Evolutionary conservation across 306 rosid genomes (phyloP).

Genomic region (Mimosa pudica): DNA sequence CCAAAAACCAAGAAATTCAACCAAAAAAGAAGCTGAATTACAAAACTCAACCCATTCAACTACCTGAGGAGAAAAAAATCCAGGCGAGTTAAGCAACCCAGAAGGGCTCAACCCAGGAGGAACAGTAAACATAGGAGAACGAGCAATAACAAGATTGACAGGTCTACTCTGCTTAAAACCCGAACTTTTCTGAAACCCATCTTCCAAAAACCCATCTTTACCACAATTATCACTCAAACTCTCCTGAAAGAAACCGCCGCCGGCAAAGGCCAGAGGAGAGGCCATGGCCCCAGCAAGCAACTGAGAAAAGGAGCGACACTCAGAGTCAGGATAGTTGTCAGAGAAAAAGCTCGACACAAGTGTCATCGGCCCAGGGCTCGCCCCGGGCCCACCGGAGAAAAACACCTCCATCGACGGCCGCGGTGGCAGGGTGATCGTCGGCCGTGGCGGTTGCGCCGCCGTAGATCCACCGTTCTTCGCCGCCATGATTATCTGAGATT

Average conservation of each 20-base stretch:
- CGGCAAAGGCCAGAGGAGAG: conserved; percentile 66
- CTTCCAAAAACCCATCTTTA: conserved; percentile 39
- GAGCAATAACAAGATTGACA: conserved; percentile 75
- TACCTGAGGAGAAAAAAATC: conserved; percentile 90
- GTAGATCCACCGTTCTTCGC: conserved; percentile 54
- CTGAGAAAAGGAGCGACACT: conserved; percentile 81
- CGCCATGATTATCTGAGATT: conserved; percentile 41
- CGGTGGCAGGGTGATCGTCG: conserved; percentile 83
- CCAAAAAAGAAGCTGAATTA: not conserved
- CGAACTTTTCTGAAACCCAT: conserved; percentile 44
- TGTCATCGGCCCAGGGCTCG: conserved; percentile 97
- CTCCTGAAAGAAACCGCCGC: conserved; percentile 26
- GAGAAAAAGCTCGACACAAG: conserved; percentile 89
- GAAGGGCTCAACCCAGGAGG: conserved; percentile 95
- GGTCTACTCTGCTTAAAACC: conserved; percentile 91
- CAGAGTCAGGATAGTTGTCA: conserved; percentile 53
- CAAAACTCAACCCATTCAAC: conserved; percentile 10
- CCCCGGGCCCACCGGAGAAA: conserved; percentile 65
- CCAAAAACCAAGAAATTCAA: not conserved
- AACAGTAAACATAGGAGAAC: conserved; percentile 73
- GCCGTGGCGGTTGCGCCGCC: conserved; percentile 51
- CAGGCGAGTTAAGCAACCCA: conserved; percentile 88
- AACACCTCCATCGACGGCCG: conserved; percentile 82
- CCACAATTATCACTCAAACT: conserved; percentile 33
- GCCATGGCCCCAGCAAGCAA: conserved; percentile 98